Conservation (phyloP, 2,329 filamentous ascomycete genomes). For the Fusarium robinianum region DNA sequence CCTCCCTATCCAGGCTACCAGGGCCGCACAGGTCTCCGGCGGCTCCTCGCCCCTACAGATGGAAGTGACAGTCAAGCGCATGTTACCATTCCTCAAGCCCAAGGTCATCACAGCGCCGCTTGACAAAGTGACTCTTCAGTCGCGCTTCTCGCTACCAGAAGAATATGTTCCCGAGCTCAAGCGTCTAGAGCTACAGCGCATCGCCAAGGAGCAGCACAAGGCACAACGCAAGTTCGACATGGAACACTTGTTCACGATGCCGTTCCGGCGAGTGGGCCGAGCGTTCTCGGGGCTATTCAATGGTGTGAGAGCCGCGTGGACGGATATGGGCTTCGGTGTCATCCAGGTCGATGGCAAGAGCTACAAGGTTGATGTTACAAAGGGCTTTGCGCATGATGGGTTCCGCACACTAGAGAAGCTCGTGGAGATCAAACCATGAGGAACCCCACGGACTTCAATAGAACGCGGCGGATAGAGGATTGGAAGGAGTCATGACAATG, state of each 20-base stretch:
- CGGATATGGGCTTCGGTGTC: constrained; percentile 60
- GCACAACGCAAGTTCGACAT: constrained; percentile 55
- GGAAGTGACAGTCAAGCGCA: constrained; percentile 57
- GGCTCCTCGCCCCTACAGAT: constrained; percentile 46
- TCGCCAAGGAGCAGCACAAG: constrained; percentile 45
- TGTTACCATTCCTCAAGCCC: constrained; percentile 53
- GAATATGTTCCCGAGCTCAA: constrained; percentile 45
- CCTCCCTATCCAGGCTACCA: constrained; percentile 46
- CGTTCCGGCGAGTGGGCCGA: constrained; percentile 56
- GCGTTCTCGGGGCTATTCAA: constrained; percentile 48
- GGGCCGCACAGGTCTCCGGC: constrained; percentile 22
- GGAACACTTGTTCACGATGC: constrained; percentile 60
- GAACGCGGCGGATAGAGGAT: not conserved
- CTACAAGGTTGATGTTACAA: constrained; percentile 63
- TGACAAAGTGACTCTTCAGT: constrained; percentile 42
- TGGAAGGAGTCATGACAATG: not conserved
- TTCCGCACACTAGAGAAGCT: constrained; percentile 63
- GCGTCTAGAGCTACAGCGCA: constrained; percentile 38
- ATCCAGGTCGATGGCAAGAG: constrained; percentile 52
- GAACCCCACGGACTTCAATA: not conserved
- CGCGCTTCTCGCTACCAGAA: constrained; percentile 46
- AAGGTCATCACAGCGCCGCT: constrained; percentile 48
- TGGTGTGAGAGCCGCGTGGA: constrained; percentile 56
- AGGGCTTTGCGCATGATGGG: constrained; percentile 62
- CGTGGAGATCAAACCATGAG: constrained; percentile 41